These are phyloP conservation scores for Saccharum officinarum DNA, from an alignment of 176 grass and related monocot genomes.

Conservation along the genomic window DNA sequence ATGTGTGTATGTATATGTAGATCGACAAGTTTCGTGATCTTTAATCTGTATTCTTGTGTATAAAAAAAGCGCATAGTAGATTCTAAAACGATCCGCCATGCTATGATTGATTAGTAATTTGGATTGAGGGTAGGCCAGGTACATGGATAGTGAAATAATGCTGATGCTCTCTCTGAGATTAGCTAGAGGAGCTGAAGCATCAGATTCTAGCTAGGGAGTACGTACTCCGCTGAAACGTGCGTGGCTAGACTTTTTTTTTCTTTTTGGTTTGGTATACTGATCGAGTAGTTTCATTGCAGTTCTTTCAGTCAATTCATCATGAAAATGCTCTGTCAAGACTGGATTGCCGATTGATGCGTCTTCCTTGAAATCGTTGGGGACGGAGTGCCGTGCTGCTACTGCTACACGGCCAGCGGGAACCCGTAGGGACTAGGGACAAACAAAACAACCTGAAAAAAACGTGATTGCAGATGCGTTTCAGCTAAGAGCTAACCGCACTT, in stretches of 20 bases:
- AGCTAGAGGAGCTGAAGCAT: not conserved
- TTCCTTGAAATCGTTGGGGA: not conserved
- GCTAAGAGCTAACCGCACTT: not conserved
- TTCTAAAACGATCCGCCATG: not conserved
- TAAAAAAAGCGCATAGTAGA: not conserved
- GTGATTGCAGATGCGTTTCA: no score
- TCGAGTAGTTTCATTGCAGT: no score
- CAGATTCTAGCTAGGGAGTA: not conserved
- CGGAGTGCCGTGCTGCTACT: not conserved
- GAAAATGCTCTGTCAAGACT: no score
- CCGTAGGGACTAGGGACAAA: not conserved
- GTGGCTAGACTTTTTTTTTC: no score
- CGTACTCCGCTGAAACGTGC: no score
- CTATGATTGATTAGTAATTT: not conserved
- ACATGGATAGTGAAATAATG: not conserved
- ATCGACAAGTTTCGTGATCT: not conserved
- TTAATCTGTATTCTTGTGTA: not conserved
- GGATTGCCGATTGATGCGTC: not conserved
- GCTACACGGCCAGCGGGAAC: not conserved
- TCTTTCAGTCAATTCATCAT: no score
- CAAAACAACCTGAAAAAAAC: not conserved
- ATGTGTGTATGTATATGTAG: not conserved
- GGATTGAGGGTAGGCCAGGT: not conserved
- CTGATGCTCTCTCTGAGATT: not conserved
- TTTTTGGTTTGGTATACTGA: no score